phyloP scores from a whole-genome alignment of 2,329 filamentous ascomycete genomes.

The Ramichloridium luteum region DNA sequence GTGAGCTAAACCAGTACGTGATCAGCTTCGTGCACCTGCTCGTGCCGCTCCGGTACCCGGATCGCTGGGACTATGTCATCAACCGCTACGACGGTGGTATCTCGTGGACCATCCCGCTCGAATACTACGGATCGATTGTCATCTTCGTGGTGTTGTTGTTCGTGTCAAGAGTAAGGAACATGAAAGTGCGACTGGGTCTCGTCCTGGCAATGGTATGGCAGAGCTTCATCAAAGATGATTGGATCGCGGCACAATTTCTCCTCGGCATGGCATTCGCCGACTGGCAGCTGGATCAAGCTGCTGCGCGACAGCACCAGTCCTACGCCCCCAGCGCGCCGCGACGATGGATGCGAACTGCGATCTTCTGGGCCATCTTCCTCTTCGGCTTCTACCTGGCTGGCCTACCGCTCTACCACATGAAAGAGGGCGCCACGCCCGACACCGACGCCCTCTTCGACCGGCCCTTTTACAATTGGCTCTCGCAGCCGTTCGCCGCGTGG shows the following conservation, averaged over 20 bases:
- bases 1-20: slow-evolving; percentile 5
- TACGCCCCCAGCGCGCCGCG: background rate
- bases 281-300: slow-evolving; percentile 5
- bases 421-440: slow-evolving; percentile 2
- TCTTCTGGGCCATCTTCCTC: slow-evolving; percentile 4
- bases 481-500: slow-evolving; percentile 3
- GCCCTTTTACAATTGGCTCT: slow-evolving; percentile 6
- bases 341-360: slow-evolving; percentile 1
- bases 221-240: slow-evolving; percentile 8
- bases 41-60: slow-evolving; percentile 9
- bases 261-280: slow-evolving; percentile 10
- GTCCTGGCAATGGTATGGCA: slow-evolving; percentile 3
- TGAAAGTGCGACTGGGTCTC: slow-evolving; percentile 1
- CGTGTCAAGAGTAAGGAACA: slow-evolving; percentile 4
- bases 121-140: slow-evolving; percentile 9
- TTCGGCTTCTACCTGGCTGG: slow-evolving; percentile 9
- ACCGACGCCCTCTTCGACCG: slow-evolving; percentile 2
- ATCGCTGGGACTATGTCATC: slow-evolving; percentile 6
- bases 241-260: slow-evolving; percentile 9
- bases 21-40: slow-evolving; percentile 5
- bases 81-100: slow-evolving; percentile 10
- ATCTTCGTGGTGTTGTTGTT: slow-evolving; percentile 5
- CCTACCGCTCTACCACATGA: slow-evolving; percentile 3
- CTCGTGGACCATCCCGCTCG: slow-evolving; percentile 9
- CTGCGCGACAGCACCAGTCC: background rate